These are phyloP conservation scores for Venturiaceae sp. DNA, from an alignment of 2,329 filamentous ascomycete species.

Conservation along the genomic window DNA sequence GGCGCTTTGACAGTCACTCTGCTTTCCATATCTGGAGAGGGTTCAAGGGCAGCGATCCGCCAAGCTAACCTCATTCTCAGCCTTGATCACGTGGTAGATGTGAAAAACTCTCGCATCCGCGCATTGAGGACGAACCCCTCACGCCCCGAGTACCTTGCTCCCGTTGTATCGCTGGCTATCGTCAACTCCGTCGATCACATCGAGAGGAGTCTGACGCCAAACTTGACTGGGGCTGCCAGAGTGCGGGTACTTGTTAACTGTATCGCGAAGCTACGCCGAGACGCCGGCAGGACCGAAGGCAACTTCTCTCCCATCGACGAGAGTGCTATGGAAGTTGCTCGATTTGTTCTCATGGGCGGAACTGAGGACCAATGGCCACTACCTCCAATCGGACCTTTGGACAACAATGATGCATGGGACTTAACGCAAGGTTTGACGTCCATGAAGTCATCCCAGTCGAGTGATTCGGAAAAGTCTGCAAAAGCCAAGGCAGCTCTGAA, in stretches of 20 bases:
- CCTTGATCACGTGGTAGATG: constrained; percentile 5
- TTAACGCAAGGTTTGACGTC: constrained; percentile 3
- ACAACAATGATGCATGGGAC: constrained; percentile 7
- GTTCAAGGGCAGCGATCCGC: neutral
- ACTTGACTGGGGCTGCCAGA: neutral
- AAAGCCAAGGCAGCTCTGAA: constrained; percentile 3
- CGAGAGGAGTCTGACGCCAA: constrained; percentile 2
- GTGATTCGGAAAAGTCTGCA: constrained; percentile 4
- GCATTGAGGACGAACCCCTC: neutral
- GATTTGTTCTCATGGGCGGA: neutral
- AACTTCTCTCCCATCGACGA: neutral
- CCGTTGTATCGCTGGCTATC: constrained; percentile 6
- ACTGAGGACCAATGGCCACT: constrained; percentile 4
- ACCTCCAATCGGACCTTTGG: constrained; percentile 4
- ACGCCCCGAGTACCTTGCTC: constrained; percentile 3
- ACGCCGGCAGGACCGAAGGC: neutral
- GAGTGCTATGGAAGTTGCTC: constrained; percentile 4
- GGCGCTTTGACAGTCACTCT: neutral
- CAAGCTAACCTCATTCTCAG: constrained; percentile 2
- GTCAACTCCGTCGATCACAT: constrained; percentile 9
- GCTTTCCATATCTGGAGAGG: neutral
- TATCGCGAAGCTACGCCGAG: constrained; percentile 5
- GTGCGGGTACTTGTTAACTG: constrained; percentile 1
- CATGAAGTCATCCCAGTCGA: constrained; percentile 1
- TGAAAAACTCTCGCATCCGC: neutral